Conservation (phyloP, 78 protist species). For the Emiliania huxleyi region DNA sequence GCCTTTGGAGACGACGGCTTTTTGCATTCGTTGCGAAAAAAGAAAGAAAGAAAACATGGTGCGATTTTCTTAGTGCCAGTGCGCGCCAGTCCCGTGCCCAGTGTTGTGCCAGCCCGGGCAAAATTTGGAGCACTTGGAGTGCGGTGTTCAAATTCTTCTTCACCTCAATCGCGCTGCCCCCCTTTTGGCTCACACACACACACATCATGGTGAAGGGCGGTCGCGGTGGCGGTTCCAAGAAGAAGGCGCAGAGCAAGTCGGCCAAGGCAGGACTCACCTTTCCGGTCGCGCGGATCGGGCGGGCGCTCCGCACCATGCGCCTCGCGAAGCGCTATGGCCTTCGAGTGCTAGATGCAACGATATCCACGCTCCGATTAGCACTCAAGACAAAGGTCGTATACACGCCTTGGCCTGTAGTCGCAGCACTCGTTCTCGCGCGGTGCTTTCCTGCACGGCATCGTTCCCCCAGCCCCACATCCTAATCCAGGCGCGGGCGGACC, state of each 20-base stretch:
- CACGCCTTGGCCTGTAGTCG: constrained; percentile 91
- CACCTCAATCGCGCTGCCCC: too few species aligned
- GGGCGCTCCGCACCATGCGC: constrained; percentile 32
- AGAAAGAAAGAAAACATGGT: too few species aligned
- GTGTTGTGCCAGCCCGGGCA: too few species aligned
- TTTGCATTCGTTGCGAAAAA: too few species aligned
- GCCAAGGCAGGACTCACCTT: constrained; percentile 62
- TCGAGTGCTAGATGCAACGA: constrained; percentile 89
- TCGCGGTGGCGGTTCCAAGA: not conserved
- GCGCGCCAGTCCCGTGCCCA: too few species aligned
- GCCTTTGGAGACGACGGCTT: too few species aligned
- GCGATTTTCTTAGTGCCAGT: too few species aligned
- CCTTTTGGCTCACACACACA: too few species aligned
- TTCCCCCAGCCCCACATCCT: constrained; percentile 56
- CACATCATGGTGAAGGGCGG: not conserved
- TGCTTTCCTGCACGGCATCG: constrained; percentile 44
- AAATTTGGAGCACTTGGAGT: too few species aligned
- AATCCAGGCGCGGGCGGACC: constrained; percentile 52
- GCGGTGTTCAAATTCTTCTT: too few species aligned
- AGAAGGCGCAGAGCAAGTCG: constrained; percentile 55
- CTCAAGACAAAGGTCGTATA: constrained; percentile 96
- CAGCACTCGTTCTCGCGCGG: constrained; percentile 84
- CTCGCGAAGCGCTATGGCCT: constrained; percentile 78
- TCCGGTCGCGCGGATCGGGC: constrained; percentile 60
- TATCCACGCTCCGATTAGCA: too few species aligned